Evolutionary conservation across 192 early-diverging fungal genomes (phyloP), one percentile per base, ranked within the genome.

Genomic region (Linnemannia elongata): DNA sequence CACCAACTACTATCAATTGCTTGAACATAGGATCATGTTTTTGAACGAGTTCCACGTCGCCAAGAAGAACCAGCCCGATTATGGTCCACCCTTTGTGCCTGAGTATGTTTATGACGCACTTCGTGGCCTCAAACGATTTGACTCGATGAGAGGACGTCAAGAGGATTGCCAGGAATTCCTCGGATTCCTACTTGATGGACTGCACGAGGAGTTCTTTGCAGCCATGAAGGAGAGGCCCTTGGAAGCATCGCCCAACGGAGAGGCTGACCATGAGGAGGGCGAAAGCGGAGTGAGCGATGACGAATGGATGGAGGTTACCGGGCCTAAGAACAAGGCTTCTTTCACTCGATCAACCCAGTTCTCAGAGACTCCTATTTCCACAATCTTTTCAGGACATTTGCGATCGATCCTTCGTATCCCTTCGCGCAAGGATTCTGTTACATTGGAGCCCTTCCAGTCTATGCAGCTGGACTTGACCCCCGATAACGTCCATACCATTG

Each of bases 161-260:
- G 97, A 99, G 81, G 99, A 99, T 81, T 97, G 98, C 4, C 96
- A 99, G 69, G 98, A 99, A 87, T 99, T 98, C 89, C 89, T 99
- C 78, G 95, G 95, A 68, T 98, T 96, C 82, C 82, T 99, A 10
- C 85, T 99, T 66, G 96, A 99, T 82, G 99, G 96, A 4, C 89
- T 99, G 60, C 97, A 99, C 87, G 97, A 99, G 77, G 99, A 99
- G 82, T 91, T 97, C 82, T 89, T 82, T 38, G 70, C 74, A 12
- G 89, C 89, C 39, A 87, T 83, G 49, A 80, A 84, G 72, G 82
- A 81, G 57, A 81, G 73, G 47, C 82, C 83, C 2, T 4, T 42
- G 17, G 78, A 75, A 33, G 44, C 74, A 68, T 84, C 75, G 2
- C 24, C 39, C 30, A 77, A 89, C 39, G 83, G 84, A 3, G 70